Base-by-base conservation (phyloP, 1,139 yeast genomes). In the Geotrichum cucujoidarum region DNA sequence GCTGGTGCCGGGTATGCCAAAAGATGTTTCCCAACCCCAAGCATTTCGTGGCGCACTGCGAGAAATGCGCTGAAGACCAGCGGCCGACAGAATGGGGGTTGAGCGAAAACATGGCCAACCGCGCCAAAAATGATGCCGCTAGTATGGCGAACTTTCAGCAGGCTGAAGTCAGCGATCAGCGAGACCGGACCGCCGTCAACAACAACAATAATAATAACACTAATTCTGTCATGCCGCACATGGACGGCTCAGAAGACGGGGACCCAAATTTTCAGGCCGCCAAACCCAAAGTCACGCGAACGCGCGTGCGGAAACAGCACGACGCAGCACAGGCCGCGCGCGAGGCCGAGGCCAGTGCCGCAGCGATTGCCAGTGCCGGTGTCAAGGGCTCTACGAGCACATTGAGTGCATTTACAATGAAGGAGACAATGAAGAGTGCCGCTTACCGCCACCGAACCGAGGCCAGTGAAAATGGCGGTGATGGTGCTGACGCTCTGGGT, bases 1-100 rank as follows among this genome's bases (percentile, higher is more conserved):
- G 88, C 4, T 77, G 81, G 80, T 81, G 88, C 62, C 66, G 83
- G 32, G 66, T 74, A 14, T 81, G 88, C 59, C 81, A 78, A 55
- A 68, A 73, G 50, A 70, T 73, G 74, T 84, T 83, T 58, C 71
- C 73, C 4, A 68, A 71, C 41, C 74, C 83, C 17, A 80, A 77
- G 56, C 68, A 68, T 4, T 84, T 84, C 62, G 73, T 83, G 22
- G 82, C 76, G 37, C 94, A 84, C 62, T 80, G 85, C 56, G 72
- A 72, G 39, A 78, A 74, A 29, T 83, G 92, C 66, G 84, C 89
- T 1, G 58, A 58, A 30, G 57, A 58, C 5, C 65, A 43, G 17
- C 57, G 61, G 37, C 67, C 68, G 0, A 58, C 67, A 7, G 67
- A 63, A 45, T 64, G 68, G 69, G 61, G 62, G 49, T 57, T 80